Evolutionary conservation across 2,329 filamentous ascomycete species (phyloP), one percentile per base, ranked within the genome.

Genomic region (Fusarium algeriense): DNA sequence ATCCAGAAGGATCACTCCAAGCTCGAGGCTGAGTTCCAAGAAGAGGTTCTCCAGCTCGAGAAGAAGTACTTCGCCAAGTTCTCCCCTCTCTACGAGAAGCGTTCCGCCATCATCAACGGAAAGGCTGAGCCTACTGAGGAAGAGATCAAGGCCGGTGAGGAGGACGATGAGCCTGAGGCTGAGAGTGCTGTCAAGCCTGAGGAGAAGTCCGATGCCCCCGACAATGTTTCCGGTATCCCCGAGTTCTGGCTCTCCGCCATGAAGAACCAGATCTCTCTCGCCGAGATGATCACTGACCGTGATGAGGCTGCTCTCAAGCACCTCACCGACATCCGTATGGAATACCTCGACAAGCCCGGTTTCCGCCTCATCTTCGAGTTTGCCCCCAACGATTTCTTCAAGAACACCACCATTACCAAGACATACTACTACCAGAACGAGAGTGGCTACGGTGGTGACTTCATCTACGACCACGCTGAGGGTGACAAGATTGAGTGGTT

Each of bases 11-110:
- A 98, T 78, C 96, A 99, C 86, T 93, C 95, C 69, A 98, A 98
- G 86, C 91, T 99, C 77, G 97, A 99, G 87, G 93, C 94, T 58
- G 92, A 98, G 84, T 98, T 99, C 84, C 97, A 99, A 83, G 95
- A 98, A 83, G 97, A 98, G 85, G 95, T 99, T 69, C 89, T 99
- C 64, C 92, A 98, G 83, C 90, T 99, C 32, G 96, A 99, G 89
- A 99, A 99, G 90, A 98, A 98, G 86, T 99, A 97, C 85, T 98
- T 98, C 78, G 93, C 93, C 85, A 98, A 98, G 85, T 99, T 98
- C 85, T 97, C 94, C 59, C 96, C 96, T 67, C 90, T 99, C 53
- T 99, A 99, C 85, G 87, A 98, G 88, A 96, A 96, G 88, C 95
- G 96, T 83, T 90, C 95, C 70, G 89, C 91, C 77, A 98, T 99